Base-by-base conservation (phyloP, 352 stramenopile species). In the Saprolegnia parasitica region DNA sequence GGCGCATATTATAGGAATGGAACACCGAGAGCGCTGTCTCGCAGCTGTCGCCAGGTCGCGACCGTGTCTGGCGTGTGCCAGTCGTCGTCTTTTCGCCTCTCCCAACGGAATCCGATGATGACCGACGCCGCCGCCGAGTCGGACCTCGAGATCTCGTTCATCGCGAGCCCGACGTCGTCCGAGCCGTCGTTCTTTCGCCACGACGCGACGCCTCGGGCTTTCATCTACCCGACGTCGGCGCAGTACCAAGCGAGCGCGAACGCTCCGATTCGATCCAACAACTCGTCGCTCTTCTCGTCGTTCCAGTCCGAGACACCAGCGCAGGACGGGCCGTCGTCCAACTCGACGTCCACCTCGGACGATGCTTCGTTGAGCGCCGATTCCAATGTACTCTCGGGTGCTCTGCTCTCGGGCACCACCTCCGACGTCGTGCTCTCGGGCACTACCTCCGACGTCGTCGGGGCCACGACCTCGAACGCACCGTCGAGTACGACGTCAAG, bases 141-240 rank as follows among this genome's bases (percentile, higher is more conserved):
- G 42, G 42, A 49, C 13, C 42, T 49, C 42, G 42, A 49, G 42
- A 49, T 49, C 42, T 49, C 42, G 18, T n/a, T n/a, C 8, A 49
- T 49, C 42, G 42, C 13, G 13, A 49, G 42, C 42, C 42, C 42
- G 42, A 49, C 42, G 42, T n/a, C 42, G 42, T 49, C 42, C 29
- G 42, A 49, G 8, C 58, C 58, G 5, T 67, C 58, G 6, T 67
- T 55, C 58, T 67, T 40, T 35, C 58, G 24, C 21, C 50, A 39
- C 4, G 42, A 67, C 32, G 58, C 58, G 39, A 56, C 58, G 1
- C 37, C 58, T 10, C 58, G 58, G 29, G 37, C 58, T 4, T 67
- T 67, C 35, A 40, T 67, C 35, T 56, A 42, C 42, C 58, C 58
- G 13, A 29, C 50, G 16, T 67, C 58, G 55, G 26, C 55, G 4